phyloP scores from a whole-genome alignment of 768 basidiomycete genomes.

The Gymnopilus dilepis region DNA sequence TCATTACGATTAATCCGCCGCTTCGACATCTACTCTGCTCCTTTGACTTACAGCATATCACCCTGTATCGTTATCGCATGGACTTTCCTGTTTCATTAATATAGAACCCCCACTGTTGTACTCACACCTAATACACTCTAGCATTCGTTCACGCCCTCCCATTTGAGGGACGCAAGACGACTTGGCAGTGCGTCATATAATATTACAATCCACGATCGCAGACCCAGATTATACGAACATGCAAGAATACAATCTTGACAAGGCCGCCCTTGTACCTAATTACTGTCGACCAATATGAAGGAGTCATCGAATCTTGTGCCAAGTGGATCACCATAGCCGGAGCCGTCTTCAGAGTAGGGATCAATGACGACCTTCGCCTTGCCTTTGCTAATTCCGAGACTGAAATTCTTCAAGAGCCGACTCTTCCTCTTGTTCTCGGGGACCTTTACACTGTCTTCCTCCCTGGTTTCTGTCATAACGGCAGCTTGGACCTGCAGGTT shows the following conservation, averaged over 20 bases:
- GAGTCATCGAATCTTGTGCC: conserved; percentile 12
- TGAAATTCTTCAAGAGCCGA: conserved; percentile 16
- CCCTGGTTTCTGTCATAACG: conserved; percentile 14
- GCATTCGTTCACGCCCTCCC: background rate
- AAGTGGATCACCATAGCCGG: conserved; percentile 2
- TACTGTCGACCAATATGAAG: conserved; percentile 11
- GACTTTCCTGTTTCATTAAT: conserved; percentile 20
- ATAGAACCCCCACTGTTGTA: conserved; percentile 22
- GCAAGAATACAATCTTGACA: background rate
- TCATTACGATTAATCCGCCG: conserved; percentile 11
- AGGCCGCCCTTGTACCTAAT: background rate
- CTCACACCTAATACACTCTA: conserved; percentile 22
- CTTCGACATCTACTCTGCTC: conserved; percentile 23
- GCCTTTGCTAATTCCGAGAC: conserved; percentile 15
- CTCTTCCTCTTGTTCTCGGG: conserved; percentile 20
- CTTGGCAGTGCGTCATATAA: background rate
- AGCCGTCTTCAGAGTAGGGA: background rate
- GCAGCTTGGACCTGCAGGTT: conserved; percentile 29
- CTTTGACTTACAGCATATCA: conserved; percentile 25
- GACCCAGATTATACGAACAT: background rate
- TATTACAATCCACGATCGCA: background rate
- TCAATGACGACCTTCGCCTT: conserved; percentile 6
- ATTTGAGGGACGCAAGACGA: background rate
- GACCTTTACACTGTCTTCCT: conserved; percentile 8
- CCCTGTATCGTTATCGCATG: conserved; percentile 32